Evolutionary conservation across 331 rosid genomes (phyloP).

Genomic region (Malus hybrid): DNA sequence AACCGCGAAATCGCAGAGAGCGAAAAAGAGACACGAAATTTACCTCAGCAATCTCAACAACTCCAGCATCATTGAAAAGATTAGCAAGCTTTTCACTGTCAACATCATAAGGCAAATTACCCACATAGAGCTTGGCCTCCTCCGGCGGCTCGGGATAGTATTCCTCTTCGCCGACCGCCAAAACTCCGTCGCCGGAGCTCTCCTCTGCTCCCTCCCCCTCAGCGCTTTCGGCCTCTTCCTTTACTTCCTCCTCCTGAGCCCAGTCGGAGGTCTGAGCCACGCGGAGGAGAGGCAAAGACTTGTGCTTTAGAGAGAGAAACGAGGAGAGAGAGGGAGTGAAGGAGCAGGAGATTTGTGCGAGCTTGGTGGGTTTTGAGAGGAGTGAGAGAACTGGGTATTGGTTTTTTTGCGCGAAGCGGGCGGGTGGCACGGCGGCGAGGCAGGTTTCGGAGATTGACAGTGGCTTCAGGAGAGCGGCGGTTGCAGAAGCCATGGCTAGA

Average conservation of each 20-base stretch:
- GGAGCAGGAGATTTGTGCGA: conserved; percentile 14
- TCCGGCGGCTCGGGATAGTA: conserved; percentile 32
- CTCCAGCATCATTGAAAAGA: conserved; percentile 28
- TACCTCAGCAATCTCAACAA: conserved; percentile 42
- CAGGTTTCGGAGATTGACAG: conserved; percentile 28
- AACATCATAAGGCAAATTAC: conserved; percentile 32
- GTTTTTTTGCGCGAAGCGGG: conserved; percentile 17
- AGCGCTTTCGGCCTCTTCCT: conserved; percentile 1
- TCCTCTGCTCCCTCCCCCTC: conserved; percentile 1
- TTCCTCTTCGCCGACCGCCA: conserved; percentile 7
- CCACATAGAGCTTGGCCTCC: conserved; percentile 41
- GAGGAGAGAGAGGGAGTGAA: conserved; percentile 1
- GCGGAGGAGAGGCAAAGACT: conserved; percentile 7
- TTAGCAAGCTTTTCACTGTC: conserved; percentile 33
- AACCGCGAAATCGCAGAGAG: not conserved
- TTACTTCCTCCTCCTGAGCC: conserved; percentile 25
- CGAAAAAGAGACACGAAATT: not conserved
- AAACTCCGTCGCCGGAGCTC: conserved; percentile 6
- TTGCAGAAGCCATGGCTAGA: conserved; percentile 19
- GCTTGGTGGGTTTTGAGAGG: conserved; percentile 21
- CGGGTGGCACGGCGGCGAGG: conserved; percentile 7
- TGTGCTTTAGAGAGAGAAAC: conserved; percentile 21
- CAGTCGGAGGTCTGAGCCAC: conserved; percentile 35
- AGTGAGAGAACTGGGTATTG: conserved; percentile 19
- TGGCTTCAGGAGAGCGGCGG: conserved; percentile 13